phyloP scores from a whole-genome alignment of 2,329 filamentous ascomycete species.

The Tolypocladium ophioglossoides region DNA sequence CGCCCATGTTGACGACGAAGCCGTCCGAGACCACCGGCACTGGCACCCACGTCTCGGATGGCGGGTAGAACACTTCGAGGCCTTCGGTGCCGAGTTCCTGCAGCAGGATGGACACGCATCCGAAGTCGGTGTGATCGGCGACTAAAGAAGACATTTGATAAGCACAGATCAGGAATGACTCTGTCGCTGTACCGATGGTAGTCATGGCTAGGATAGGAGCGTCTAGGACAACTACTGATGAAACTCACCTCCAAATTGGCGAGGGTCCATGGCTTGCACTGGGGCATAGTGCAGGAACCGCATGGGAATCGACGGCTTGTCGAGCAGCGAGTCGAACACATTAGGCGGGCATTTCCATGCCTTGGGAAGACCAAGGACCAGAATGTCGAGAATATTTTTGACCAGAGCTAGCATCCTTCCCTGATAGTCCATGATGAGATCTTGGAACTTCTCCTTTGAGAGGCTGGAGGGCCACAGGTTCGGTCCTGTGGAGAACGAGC shows the following conservation, averaged over 20 bases:
- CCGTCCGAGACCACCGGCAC: constrained; percentile 17
- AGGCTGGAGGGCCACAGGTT: constrained; percentile 1
- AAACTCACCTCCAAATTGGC: constrained; percentile 11
- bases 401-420: background rate
- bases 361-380: background rate
- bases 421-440: background rate
- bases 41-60: constrained; percentile 15
- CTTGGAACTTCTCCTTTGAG: background rate
- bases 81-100: constrained; percentile 16
- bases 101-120: constrained; percentile 15
- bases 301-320: constrained; percentile 1
- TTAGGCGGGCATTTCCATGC: background rate
- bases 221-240: no score
- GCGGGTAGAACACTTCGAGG: constrained; percentile 16
- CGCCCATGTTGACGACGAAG: constrained; percentile 26
- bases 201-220: no score
- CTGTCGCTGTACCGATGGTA: no score
- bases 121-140: constrained; percentile 19
- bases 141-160: constrained; percentile 4
- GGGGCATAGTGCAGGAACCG: constrained; percentile 17
- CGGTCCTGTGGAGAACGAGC: constrained; percentile 1
- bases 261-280: constrained; percentile 9
- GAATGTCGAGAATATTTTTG: background rate
- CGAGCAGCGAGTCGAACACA: background rate
- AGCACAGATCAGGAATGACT: background rate